These are phyloP conservation scores for Datisca glomerata DNA, from an alignment of 306 rosid genomes.

Conservation along the genomic window DNA sequence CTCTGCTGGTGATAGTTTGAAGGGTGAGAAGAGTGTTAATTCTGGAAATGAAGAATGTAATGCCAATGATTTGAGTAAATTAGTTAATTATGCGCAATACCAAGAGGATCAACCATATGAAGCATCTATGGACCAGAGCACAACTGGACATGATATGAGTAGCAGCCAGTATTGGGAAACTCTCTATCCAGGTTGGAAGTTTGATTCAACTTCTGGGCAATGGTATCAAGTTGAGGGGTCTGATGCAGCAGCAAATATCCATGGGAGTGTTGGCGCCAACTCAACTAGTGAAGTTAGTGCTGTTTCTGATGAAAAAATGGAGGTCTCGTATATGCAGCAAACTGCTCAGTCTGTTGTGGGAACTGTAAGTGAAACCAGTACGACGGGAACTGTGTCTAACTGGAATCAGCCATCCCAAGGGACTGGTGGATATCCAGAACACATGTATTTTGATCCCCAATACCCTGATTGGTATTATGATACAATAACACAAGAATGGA, in stretches of 20 bases:
- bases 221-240: slow-evolving; percentile 62
- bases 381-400: slow-evolving; percentile 26
- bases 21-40: slow-evolving; percentile 12
- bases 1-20: slow-evolving; percentile 17
- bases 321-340: slow-evolving; percentile 45
- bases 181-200: slow-evolving; percentile 82
- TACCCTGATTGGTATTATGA: slow-evolving; percentile 83
- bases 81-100: slow-evolving; percentile 24
- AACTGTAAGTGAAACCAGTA: slow-evolving; percentile 43
- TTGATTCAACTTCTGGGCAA: slow-evolving; percentile 43
- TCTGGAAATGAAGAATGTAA: slow-evolving; percentile 18
- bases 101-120: slow-evolving; percentile 32
- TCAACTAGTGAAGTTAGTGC: slow-evolving; percentile 25
- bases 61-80: slow-evolving; percentile 19
- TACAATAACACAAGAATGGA: slow-evolving; percentile 60
- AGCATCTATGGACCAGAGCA: slow-evolving; percentile 20
- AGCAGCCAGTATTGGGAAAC: slow-evolving; percentile 58
- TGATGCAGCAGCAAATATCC: slow-evolving; percentile 19
- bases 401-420: slow-evolving; percentile 47
- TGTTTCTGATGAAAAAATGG: slow-evolving; percentile 27
- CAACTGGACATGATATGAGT: slow-evolving; percentile 40
- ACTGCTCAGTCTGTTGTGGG: slow-evolving; percentile 30
- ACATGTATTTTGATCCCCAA: slow-evolving; percentile 70
- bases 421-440: slow-evolving; percentile 58
- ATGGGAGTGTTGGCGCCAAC: slow-evolving; percentile 21